These are phyloP conservation scores for Cystobasidium onofrii DNA, from an alignment of 768 basidiomycete genomes.

Conservation along the genomic window DNA sequence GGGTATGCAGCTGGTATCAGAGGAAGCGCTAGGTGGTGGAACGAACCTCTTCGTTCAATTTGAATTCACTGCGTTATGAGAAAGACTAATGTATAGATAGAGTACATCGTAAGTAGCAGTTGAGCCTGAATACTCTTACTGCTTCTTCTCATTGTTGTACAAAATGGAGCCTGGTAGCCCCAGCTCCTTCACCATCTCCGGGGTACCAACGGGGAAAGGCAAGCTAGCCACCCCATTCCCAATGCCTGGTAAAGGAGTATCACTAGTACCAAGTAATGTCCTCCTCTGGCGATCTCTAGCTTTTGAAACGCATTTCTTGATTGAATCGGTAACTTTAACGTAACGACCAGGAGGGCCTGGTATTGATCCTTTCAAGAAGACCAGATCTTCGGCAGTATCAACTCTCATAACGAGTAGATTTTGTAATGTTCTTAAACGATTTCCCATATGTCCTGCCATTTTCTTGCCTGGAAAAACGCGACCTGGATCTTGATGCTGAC, in stretches of 20 bases:
- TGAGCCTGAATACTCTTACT: neutral
- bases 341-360: conserved; percentile 84
- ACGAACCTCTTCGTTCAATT: conserved; percentile 27
- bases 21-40: conserved; percentile 7
- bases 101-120: too few relatives aligned
- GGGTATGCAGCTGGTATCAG: neutral
- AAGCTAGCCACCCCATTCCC: conserved; percentile 70
- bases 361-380: conserved; percentile 84
- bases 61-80: neutral
- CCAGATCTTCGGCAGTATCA: conserved; percentile 72
- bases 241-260: conserved; percentile 46
- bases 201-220: conserved; percentile 86
- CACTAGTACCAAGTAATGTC: conserved; percentile 32
- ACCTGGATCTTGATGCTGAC: conserved; percentile 94
- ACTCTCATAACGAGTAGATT: conserved; percentile 83
- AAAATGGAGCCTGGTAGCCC: conserved; percentile 7
- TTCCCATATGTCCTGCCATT: conserved; percentile 93
- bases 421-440: conserved; percentile 68
- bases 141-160: conserved; percentile 20
- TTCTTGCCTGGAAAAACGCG: conserved; percentile 95
- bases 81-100: too few relatives aligned
- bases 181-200: conserved; percentile 58
- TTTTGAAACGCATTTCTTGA: conserved; percentile 70
- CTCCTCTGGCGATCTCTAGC: conserved; percentile 52
- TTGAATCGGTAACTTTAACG: conserved; percentile 76